Conservation (phyloP, 2,329 filamentous ascomycete species). For the Epichloe elymi region DNA sequence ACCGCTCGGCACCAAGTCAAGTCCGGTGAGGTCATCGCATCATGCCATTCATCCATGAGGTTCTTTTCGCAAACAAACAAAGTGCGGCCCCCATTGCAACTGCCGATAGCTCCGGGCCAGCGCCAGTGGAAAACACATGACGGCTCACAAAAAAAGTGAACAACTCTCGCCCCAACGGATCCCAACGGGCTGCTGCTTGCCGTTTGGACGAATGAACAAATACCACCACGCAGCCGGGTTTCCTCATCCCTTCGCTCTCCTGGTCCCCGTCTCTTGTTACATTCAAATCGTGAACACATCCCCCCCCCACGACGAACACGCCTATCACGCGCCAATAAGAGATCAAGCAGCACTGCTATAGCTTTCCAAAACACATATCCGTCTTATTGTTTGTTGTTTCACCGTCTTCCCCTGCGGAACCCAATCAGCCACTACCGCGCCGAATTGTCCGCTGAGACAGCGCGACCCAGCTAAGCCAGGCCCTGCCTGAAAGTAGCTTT, state of each 20-base stretch:
- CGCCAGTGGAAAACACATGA: not conserved
- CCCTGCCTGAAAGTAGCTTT: not conserved
- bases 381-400: not conserved
- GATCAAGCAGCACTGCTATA: not conserved
- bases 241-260: too few relatives aligned
- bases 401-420: not conserved
- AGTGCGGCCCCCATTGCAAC: conserved; percentile 1
- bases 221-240: too few relatives aligned
- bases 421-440: not conserved
- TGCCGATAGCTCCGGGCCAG: conserved; percentile 6
- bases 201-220: not conserved
- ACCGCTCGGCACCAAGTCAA: conserved; percentile 2
- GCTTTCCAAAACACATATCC: not conserved
- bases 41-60: not conserved
- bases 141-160: too few relatives aligned
- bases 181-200: too few relatives aligned
- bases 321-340: not conserved
- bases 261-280: too few relatives aligned
- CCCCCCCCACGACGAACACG: too few relatives aligned
- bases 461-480: not conserved
- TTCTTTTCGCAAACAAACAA: not conserved
- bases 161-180: too few relatives aligned
- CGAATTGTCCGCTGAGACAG: not conserved
- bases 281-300: too few relatives aligned
- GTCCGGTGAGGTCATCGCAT: conserved; percentile 7